A percentile compares a stretch with the other conserved stretches of the same genome.
Evolutionary conservation across 768 basidiomycete species (phyloP).

Genomic region (Wakefieldia striispora): DNA sequence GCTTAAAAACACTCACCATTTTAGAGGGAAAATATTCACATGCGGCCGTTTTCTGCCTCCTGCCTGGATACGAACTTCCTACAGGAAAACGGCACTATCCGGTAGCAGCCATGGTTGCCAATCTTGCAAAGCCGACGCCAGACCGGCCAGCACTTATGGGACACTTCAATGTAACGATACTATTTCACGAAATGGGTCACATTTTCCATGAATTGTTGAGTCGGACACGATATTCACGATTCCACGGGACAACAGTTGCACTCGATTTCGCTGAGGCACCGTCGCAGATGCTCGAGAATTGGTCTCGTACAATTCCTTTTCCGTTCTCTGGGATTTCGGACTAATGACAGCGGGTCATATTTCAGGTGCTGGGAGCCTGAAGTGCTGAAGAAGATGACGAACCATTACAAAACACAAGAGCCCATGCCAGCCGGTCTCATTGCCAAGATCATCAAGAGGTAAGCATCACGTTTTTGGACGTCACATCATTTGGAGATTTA

Average conservation of each 20-base stretch:
- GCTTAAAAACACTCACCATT: not conserved
- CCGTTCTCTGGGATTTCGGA: not conserved
- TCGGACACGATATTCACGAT: slow-evolving; percentile 65
- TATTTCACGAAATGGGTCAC: slow-evolving; percentile 90
- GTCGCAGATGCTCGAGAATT: slow-evolving; percentile 91
- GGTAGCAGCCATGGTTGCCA: slow-evolving; percentile 83
- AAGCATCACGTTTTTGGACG: not conserved
- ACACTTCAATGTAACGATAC: slow-evolving; percentile 83
- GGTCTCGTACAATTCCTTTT: slow-evolving; percentile 39
- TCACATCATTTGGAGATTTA: too few species aligned
- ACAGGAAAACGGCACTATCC: slow-evolving; percentile 69
- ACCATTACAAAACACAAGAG: slow-evolving; percentile 74
- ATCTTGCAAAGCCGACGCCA: slow-evolving; percentile 81
- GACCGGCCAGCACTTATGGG: slow-evolving; percentile 81
- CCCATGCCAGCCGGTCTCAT: slow-evolving; percentile 68
- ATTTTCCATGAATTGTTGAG: slow-evolving; percentile 71
- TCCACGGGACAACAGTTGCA: slow-evolving; percentile 82
- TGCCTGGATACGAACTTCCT: slow-evolving; percentile 58
- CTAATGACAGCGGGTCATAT: not conserved
- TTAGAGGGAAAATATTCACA: slow-evolving; percentile 78
- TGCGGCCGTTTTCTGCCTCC: slow-evolving; percentile 80
- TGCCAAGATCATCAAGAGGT: slow-evolving; percentile 79
- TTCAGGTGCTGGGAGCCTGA: slow-evolving; percentile 77
- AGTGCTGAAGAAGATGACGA: slow-evolving; percentile 72
- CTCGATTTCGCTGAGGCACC: slow-evolving; percentile 89